A percentile compares a stretch with the other conserved stretches of the same genome.
Evolutionary conservation across 2,329 filamentous ascomycete genomes (phyloP).

Genomic region (Epichloe festucae): DNA sequence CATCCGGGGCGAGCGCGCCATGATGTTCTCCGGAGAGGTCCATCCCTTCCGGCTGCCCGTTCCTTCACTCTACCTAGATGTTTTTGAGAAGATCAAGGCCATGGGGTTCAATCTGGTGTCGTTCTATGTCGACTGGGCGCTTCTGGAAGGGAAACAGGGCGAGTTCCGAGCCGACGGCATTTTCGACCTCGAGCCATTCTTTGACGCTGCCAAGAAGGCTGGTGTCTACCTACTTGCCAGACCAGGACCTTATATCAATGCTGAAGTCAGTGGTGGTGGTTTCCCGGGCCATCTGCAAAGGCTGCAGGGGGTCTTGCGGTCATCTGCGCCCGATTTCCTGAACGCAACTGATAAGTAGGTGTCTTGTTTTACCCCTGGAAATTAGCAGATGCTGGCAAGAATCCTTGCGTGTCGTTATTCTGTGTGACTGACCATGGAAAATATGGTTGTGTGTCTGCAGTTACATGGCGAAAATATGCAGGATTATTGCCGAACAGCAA

Average conservation of each 20-base stretch:
- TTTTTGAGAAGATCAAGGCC: constrained; percentile 74
- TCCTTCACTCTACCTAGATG: constrained; percentile 45
- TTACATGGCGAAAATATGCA: constrained; percentile 49
- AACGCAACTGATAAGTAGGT: constrained; percentile 52
- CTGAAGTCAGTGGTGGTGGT: constrained; percentile 62
- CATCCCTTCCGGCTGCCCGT: constrained; percentile 49
- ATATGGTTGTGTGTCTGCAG: constrained; percentile 15
- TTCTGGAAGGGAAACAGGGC: constrained; percentile 61
- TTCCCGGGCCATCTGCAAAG: constrained; percentile 71
- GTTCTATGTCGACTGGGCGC: constrained; percentile 68
- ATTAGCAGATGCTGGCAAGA: background rate
- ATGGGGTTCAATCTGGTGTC: constrained; percentile 69
- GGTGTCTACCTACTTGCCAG: constrained; percentile 66
- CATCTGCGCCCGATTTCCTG: constrained; percentile 47
- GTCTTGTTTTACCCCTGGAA: background rate
- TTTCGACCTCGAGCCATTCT: constrained; percentile 62
- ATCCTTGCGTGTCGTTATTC: background rate
- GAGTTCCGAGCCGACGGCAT: constrained; percentile 58
- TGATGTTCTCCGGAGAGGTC: constrained; percentile 62
- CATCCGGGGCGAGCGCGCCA: constrained; percentile 54
- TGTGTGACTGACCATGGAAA: background rate
- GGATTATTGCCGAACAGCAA: constrained; percentile 58
- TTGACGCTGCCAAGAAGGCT: constrained; percentile 57
- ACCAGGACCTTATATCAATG: constrained; percentile 67
- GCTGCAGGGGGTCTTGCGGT: constrained; percentile 50